Base-by-base conservation (phyloP, 805 yeast species). In the Lipomyces japonicus region DNA sequence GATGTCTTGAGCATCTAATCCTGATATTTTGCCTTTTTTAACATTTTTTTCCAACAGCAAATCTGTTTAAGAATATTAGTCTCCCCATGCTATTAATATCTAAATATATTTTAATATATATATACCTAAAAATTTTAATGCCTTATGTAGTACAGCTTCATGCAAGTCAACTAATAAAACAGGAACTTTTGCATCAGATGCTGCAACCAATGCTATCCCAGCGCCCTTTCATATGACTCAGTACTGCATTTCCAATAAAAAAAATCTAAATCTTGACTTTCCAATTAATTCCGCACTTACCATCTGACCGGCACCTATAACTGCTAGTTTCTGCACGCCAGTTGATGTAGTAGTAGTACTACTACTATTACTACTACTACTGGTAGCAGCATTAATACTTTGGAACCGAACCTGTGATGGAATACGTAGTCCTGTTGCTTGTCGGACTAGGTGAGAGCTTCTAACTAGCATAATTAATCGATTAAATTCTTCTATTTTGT, bases 251-350 rank as follows among this genome's bases (percentile, higher is more conserved):
- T 10, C 23, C 36, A 34, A 19, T 28, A n/a, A 14, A 22, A 2
- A 18, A 22, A 26, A 34, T 14, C 3, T 6, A 6, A 16, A 4
- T 19, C 6, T 6, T 22, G 7, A 39, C 22, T 4, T 6, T 5
- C 30, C 35, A 12, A 6, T 5, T 34, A 34, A 34, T 22, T 18
- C 42, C 44, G 36, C 24, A 47, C 61, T 39, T 48, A 65, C 70
- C 75, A 71, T 71, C 55, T 72, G 75, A 48, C 75, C 75, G 2
- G 74, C 70, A 23, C 75, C 75, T 37, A 71, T 62, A 12, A 70
- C 74, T 4, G 71, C 65, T 38, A 70, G 47, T 9, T 61, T 51
- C 45, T 56, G 48, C 16, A 65, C 55, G 16, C 22, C 38, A 9
- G 26, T 21, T 10, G 21, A 22, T n/a, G 25, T 16, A 10, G 34